Percentiles rank a stretch among this genome's conserved stretches.
phyloP scores from a whole-genome alignment of 768 basidiomycete species.

The Filobasidium wieringae region DNA sequence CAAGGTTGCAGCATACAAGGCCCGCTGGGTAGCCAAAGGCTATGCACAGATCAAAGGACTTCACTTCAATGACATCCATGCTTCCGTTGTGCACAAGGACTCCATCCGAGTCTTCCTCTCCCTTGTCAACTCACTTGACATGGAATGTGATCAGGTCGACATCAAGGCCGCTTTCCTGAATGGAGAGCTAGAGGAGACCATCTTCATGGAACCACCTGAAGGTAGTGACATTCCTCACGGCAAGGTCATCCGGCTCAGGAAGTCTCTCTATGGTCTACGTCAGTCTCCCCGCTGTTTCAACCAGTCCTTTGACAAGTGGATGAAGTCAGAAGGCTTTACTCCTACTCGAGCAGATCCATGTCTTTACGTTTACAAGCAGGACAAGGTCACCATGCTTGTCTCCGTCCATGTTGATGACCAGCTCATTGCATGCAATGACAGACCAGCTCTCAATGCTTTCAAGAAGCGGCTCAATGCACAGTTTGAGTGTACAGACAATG shows the following conservation, averaged over 20 bases:
- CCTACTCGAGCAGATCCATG: constrained; percentile 11
- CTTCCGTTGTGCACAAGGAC: constrained; percentile 27
- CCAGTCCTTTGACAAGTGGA: not conserved
- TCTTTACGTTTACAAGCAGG: not conserved
- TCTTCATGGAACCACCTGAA: constrained; percentile 6
- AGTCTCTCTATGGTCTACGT: not conserved
- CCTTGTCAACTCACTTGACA: no score
- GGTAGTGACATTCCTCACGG: not conserved
- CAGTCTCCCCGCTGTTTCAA: constrained; percentile 1
- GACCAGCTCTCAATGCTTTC: not conserved
- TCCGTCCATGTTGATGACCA: constrained; percentile 18
- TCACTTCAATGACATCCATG: constrained; percentile 40
- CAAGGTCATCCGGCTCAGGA: not conserved
- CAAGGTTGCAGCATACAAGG: constrained; percentile 40
- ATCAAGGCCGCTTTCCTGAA: constrained; percentile 5
- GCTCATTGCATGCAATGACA: constrained; percentile 12
- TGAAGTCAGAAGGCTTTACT: not conserved
- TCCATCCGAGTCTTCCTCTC: constrained; percentile 35
- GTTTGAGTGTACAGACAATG: not conserved
- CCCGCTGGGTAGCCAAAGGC: constrained; percentile 42
- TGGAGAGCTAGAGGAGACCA: constrained; percentile 4
- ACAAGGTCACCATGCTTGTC: not conserved
- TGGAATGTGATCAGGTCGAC: constrained; percentile 40
- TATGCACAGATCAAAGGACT: constrained; percentile 41
- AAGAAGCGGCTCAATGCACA: constrained; percentile 1